These are phyloP conservation scores for Hirschfeldia incana DNA, from an alignment of 345 rosid species.

Conservation along the genomic window DNA sequence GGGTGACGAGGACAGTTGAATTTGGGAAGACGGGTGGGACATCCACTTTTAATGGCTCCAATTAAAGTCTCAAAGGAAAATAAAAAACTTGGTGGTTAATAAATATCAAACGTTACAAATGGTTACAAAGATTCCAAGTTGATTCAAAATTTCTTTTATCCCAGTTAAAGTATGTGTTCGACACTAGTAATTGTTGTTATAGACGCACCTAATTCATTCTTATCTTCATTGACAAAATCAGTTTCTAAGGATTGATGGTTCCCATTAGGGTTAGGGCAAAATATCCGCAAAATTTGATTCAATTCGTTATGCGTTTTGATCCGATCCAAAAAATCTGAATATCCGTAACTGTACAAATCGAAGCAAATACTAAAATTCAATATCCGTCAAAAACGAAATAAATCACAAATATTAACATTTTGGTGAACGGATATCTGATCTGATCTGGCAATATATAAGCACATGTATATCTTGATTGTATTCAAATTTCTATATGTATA, in stretches of 20 bases:
- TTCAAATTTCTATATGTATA: too few relatives aligned
- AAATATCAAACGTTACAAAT: neutral
- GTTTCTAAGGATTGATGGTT: neutral
- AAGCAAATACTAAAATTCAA: too few relatives aligned
- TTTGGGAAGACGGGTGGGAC: constrained; percentile 38
- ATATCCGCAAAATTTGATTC: too few relatives aligned
- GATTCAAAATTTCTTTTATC: constrained; percentile 21
- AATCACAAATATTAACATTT: too few relatives aligned
- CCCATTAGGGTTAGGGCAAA: neutral
- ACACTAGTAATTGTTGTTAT: neutral
- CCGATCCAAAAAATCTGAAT: too few relatives aligned
- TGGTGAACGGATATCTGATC: too few relatives aligned
- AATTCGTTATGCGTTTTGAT: too few relatives aligned
- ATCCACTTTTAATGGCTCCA: constrained; percentile 41
- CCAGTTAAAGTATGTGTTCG: constrained; percentile 4
- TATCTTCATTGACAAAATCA: neutral
- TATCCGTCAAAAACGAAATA: too few relatives aligned
- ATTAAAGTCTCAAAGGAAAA: constrained; percentile 3
- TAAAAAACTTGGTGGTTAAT: neutral
- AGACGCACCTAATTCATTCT: constrained; percentile 11
- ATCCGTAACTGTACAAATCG: too few relatives aligned
- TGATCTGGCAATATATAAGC: too few relatives aligned
- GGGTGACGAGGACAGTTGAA: constrained; percentile 31
- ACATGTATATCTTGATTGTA: too few relatives aligned
- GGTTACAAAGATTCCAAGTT: constrained; percentile 11